Evolutionary conservation across 2,329 filamentous ascomycete species (phyloP).

Genomic region (Scytalidium lignicola): DNA sequence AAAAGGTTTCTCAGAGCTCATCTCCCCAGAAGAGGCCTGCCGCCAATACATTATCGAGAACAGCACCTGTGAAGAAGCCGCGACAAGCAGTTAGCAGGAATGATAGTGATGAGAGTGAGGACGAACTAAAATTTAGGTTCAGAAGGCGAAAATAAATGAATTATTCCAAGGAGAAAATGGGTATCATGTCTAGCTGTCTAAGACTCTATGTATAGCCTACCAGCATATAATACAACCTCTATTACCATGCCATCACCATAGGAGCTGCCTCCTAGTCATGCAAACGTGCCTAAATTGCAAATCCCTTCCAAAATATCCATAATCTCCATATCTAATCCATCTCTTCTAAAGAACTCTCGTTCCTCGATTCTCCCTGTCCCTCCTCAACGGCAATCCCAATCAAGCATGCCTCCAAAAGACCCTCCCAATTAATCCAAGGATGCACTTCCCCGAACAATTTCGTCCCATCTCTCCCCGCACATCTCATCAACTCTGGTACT

Average conservation of each 20-base stretch:
- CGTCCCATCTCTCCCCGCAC: slow-evolving; percentile 57
- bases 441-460: slow-evolving; percentile 62
- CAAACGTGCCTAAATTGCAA: neutral
- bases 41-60: slow-evolving; percentile 13
- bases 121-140: slow-evolving; percentile 26
- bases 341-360: slow-evolving; percentile 46
- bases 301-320: neutral
- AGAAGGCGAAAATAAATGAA: slow-evolving; percentile 11
- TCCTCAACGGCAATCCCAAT: slow-evolving; percentile 61
- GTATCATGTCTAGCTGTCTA: slow-evolving; percentile 11
- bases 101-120: slow-evolving; percentile 24
- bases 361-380: slow-evolving; percentile 26
- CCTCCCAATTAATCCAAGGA: slow-evolving; percentile 69
- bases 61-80: slow-evolving; percentile 20
- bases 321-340: slow-evolving; percentile 46
- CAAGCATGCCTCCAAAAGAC: slow-evolving; percentile 60
- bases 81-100: slow-evolving; percentile 11
- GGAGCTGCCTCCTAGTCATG: neutral
- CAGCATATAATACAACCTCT: slow-evolving; percentile 2
- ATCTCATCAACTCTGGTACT: slow-evolving; percentile 63
- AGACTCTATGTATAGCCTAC: slow-evolving; percentile 6
- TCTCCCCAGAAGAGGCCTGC: slow-evolving; percentile 19
- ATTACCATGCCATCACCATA: neutral
- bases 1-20: slow-evolving; percentile 7
- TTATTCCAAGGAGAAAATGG: slow-evolving; percentile 6